A percentile compares a stretch with the other conserved stretches of the same genome.
These are phyloP conservation scores for Poronia punctata DNA, from an alignment of 495 filamentous ascomycete species.

Conservation along the genomic window DNA sequence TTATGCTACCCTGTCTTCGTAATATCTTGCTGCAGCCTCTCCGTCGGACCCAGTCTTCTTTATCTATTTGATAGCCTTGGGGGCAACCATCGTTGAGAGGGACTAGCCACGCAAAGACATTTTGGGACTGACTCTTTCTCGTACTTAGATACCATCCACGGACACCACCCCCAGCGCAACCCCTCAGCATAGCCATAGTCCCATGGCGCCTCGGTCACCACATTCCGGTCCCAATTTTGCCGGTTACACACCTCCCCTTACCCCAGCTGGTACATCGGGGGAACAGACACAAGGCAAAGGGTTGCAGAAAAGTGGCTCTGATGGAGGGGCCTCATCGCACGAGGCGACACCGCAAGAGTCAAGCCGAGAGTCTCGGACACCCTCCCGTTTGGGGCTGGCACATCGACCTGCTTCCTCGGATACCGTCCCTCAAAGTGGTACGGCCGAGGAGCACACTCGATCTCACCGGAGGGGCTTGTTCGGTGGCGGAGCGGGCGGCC, in stretches of 20 bases:
- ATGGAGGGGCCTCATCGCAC: conserved; percentile 28
- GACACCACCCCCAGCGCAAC: conserved; percentile 32
- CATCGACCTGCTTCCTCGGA: conserved; percentile 36
- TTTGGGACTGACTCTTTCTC: conserved; percentile 13
- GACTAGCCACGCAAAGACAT: not conserved
- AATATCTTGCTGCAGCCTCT: too few relatives aligned
- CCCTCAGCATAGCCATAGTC: conserved; percentile 26
- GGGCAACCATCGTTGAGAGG: not conserved
- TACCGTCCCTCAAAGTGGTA: conserved; percentile 21
- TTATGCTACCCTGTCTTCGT: too few relatives aligned
- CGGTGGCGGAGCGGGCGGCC: conserved; percentile 58
- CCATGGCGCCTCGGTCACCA: conserved; percentile 36
- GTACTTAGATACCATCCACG: conserved; percentile 34
- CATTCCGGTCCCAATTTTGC: conserved; percentile 40
- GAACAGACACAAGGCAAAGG: conserved; percentile 25
- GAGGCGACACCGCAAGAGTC: conserved; percentile 59
- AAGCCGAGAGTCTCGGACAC: conserved; percentile 33
- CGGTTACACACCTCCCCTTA: conserved; percentile 79
- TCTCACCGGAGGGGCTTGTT: conserved; percentile 63
- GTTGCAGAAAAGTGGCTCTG: conserved; percentile 20
- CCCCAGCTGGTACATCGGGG: conserved; percentile 63
- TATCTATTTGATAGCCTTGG: too few relatives aligned
- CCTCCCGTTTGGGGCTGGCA: conserved; percentile 25
- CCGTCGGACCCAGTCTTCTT: too few relatives aligned
- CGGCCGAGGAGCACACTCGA: conserved; percentile 26